A percentile compares a stretch with the other conserved stretches of the same genome.
Evolutionary conservation across 129 eudicot species (phyloP).

Genomic region (Flaveria sonorensis): DNA sequence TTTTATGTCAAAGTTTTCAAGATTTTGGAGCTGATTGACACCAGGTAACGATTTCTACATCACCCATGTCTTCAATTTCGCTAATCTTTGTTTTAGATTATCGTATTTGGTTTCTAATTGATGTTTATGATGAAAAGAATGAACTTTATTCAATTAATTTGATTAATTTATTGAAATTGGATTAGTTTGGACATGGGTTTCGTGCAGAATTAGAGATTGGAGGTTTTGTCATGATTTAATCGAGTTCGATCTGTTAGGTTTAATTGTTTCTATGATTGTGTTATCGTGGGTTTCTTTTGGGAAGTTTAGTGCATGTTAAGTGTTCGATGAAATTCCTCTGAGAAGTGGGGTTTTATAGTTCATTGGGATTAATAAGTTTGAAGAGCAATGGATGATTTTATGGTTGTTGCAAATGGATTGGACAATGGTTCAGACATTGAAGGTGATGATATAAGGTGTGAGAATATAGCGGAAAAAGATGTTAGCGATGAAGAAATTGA

Average conservation of each 20-base stretch:
- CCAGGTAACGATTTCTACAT: constrained; percentile 42
- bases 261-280: neutral
- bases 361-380: constrained; percentile 7
- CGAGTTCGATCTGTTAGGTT: constrained; percentile 12
- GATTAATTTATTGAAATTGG: neutral
- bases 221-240: neutral
- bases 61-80: neutral
- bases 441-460: constrained; percentile 70
- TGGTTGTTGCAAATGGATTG: constrained; percentile 41
- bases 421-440: constrained; percentile 70
- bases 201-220: constrained; percentile 16
- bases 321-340: constrained; percentile 24
- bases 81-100: neutral
- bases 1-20: constrained; percentile 17
- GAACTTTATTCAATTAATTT: constrained; percentile 13
- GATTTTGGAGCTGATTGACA: constrained; percentile 55
- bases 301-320: neutral
- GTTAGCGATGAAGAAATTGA: constrained; percentile 96
- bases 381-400: constrained; percentile 33
- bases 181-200: neutral
- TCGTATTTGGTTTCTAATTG: neutral
- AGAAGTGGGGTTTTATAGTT: constrained; percentile 1
- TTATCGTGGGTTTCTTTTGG: neutral
- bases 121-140: neutral
- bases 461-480: constrained; percentile 73